Conservation (phyloP, 1,284 basidiomycete genomes). For the Trametes sp. region DNA sequence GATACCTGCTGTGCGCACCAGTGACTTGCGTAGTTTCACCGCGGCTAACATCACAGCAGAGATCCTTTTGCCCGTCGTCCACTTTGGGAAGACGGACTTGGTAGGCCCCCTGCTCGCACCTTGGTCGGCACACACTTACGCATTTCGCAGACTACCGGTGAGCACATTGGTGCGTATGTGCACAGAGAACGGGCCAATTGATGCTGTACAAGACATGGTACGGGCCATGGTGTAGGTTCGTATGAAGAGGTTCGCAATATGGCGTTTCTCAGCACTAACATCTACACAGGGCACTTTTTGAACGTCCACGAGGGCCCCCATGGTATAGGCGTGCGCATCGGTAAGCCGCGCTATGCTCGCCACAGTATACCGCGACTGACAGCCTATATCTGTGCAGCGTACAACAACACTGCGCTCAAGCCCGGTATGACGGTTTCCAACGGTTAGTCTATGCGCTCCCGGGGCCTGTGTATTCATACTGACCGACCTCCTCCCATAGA, state of each 20-base stretch:
- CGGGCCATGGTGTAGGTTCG: slow-evolving; percentile 90
- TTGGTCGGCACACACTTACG: not conserved
- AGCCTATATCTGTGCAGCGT: slow-evolving; percentile 47
- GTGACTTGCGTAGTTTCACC: not conserved
- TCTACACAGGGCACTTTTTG: slow-evolving; percentile 70
- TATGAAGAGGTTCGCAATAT: not conserved
- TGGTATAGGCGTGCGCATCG: slow-evolving; percentile 83
- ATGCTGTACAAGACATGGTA: slow-evolving; percentile 69
- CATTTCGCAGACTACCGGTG: slow-evolving; percentile 44
- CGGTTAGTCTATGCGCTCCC: slow-evolving; percentile 47
- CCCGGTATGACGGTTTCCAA: slow-evolving; percentile 92
- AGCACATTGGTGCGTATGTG: not conserved
- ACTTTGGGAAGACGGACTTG: slow-evolving; percentile 92
- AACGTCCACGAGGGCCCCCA: slow-evolving; percentile 95
- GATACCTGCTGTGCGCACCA: slow-evolving; percentile 52
- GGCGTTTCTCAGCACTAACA: not conserved
- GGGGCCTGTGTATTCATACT: not conserved
- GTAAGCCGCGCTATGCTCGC: slow-evolving; percentile 45
- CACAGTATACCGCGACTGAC: too few relatives aligned
- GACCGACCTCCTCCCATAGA: slow-evolving; percentile 49
- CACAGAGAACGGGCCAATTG: not conserved
- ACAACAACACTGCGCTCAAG: slow-evolving; percentile 76
- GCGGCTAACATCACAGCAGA: slow-evolving; percentile 47
- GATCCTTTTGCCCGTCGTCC: slow-evolving; percentile 87
- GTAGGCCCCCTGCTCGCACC: slow-evolving; percentile 46